Conservation (phyloP, 805 yeast species). For the Myxozyma vanderwaltii region DNA sequence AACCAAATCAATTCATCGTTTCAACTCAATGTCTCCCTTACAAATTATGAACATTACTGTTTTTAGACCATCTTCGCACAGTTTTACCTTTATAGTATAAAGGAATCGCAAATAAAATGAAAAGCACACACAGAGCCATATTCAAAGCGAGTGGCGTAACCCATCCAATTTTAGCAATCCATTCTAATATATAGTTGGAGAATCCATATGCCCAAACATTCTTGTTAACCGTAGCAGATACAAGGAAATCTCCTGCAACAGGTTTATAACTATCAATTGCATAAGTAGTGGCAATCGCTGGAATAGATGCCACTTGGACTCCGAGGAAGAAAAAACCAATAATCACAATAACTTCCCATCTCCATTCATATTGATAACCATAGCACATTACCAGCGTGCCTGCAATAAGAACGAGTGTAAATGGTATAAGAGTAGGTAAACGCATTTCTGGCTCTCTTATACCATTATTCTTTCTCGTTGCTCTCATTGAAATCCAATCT, state of each 20-base stretch:
- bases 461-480: slow-evolving; percentile 11
- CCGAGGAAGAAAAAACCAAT: slow-evolving; percentile 3
- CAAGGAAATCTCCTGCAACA: slow-evolving; percentile 1
- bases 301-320: neutral
- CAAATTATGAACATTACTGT: neutral
- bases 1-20: neutral
- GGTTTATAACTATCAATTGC: slow-evolving; percentile 10
- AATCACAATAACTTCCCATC: slow-evolving; percentile 5
- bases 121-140: neutral
- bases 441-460: slow-evolving; percentile 31
- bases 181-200: neutral
- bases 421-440: slow-evolving; percentile 7
- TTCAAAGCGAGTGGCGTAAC: neutral
- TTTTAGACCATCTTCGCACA: slow-evolving; percentile 1
- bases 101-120: neutral
- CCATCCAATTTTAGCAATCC: neutral
- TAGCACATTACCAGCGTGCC: neutral
- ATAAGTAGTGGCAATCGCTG: slow-evolving; percentile 3
- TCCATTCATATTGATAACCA: neutral
- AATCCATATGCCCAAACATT: slow-evolving; percentile 9
- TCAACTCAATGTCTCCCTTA: neutral
- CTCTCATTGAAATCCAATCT: slow-evolving; percentile 9
- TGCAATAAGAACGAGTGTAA: neutral
- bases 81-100: neutral
- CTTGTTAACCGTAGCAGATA: slow-evolving; percentile 2